Conservation (phyloP, 1,284 basidiomycete genomes). For the Puccinia polysora region DNA sequence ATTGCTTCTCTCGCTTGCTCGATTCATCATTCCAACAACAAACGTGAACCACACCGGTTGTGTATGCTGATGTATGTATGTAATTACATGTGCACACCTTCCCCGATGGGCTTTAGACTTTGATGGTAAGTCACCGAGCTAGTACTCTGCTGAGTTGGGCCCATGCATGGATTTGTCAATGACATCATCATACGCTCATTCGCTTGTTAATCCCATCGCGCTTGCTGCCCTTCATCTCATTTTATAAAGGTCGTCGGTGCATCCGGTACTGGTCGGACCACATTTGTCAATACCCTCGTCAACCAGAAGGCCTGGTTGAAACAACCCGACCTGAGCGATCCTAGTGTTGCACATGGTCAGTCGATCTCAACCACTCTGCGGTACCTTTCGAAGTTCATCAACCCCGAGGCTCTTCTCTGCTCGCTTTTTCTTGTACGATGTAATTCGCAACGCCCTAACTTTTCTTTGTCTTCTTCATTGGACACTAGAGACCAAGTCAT, state of each 20-base stretch:
- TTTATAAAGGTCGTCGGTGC: neutral
- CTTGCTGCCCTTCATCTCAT: neutral
- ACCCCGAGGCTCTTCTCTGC: neutral
- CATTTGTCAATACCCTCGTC: conserved; percentile 82
- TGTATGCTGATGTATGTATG: neutral
- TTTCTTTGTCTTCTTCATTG: neutral
- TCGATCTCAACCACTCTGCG: neutral
- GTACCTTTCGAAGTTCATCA: neutral
- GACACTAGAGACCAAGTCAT: conserved; percentile 52
- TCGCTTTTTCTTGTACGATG: neutral
- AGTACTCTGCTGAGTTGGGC: no score
- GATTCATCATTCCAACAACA: no score
- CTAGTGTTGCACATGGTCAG: neutral
- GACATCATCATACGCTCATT: neutral
- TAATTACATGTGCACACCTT: no score
- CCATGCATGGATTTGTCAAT: neutral
- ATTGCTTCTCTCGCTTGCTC: neutral
- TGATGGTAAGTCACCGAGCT: conserved; percentile 39
- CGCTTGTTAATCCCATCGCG: neutral
- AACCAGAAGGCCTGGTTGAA: neutral
- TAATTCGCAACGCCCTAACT: neutral
- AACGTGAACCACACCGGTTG: no score
- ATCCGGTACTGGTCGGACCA: conserved; percentile 52
- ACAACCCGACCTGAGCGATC: neutral
- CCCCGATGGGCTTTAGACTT: conserved; percentile 18